These are phyloP conservation scores for Xylogone sp. DNA, from an alignment of 2,329 filamentous ascomycete genomes.

Conservation along the genomic window DNA sequence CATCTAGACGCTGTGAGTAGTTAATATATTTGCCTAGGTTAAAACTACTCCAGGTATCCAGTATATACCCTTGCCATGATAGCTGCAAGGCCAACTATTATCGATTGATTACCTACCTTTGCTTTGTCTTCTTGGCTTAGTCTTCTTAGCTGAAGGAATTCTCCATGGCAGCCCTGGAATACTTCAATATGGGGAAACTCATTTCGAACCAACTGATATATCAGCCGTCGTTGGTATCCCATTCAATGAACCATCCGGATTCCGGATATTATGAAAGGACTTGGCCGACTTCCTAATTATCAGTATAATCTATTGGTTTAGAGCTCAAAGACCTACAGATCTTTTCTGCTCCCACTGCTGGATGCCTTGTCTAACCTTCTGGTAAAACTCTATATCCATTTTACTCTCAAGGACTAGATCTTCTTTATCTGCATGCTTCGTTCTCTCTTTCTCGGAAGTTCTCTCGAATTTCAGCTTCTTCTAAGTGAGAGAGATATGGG, in stretches of 20 bases:
- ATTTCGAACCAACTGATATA: conserved; percentile 62
- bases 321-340: neutral
- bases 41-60: too few species aligned
- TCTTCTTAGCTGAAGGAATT: conserved; percentile 28
- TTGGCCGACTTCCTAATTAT: conserved; percentile 15
- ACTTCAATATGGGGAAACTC: conserved; percentile 44
- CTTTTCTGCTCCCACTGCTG: neutral
- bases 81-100: too few species aligned
- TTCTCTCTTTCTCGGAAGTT: neutral
- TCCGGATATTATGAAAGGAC: conserved; percentile 42
- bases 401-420: neutral
- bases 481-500: conserved; percentile 57
- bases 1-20: conserved; percentile 11
- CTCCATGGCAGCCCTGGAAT: conserved; percentile 18
- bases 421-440: neutral
- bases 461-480: conserved; percentile 35
- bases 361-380: neutral
- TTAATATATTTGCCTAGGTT: too few species aligned
- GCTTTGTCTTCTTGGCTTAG: conserved; percentile 20
- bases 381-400: neutral
- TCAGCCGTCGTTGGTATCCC: conserved; percentile 60
- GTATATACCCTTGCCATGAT: too few species aligned
- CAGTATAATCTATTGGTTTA: neutral
- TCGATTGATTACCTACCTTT: conserved; percentile 19
- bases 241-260: conserved; percentile 37